Conservation (phyloP, 495 filamentous ascomycete genomes). For the Penicillium daleae region DNA sequence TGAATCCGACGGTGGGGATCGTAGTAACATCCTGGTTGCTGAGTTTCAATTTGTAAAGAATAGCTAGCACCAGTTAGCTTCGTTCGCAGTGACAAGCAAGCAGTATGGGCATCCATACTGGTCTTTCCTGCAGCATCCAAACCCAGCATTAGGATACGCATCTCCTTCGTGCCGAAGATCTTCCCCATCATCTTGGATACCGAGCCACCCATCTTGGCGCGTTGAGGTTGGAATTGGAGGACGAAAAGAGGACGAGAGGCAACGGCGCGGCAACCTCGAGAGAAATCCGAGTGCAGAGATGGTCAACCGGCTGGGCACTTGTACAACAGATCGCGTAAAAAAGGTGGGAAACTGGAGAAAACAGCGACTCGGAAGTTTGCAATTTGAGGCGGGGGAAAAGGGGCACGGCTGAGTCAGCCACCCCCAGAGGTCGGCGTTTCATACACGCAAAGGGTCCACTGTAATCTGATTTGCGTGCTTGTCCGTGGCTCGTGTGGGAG, state of each 20-base stretch:
- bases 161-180: conserved; percentile 98
- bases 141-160: conserved; percentile 97
- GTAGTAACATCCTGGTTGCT: conserved; percentile 93
- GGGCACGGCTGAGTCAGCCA: conserved; percentile 35
- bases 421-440: conserved; percentile 22
- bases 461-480: conserved; percentile 1
- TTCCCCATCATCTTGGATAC: conserved; percentile 92
- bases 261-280: not conserved
- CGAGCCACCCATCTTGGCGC: conserved; percentile 69
- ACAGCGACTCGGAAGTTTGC: conserved; percentile 11
- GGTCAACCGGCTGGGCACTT: not conserved
- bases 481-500: not conserved
- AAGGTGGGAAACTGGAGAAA: conserved; percentile 20
- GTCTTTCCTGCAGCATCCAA: conserved; percentile 98
- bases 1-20: conserved; percentile 99
- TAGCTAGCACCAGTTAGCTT: conserved; percentile 56
- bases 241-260: conserved; percentile 5
- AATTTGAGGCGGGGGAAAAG: conserved; percentile 45
- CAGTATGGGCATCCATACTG: conserved; percentile 53
- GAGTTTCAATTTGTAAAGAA: conserved; percentile 99
- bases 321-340: not conserved
- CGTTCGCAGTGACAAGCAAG: not conserved
- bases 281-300: not conserved
- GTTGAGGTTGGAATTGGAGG: conserved; percentile 24
- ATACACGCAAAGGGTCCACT: conserved; percentile 13